Evolutionary conservation across 140 eudicot genomes (phyloP).

Genomic region (Ambrosia hybrid): DNA sequence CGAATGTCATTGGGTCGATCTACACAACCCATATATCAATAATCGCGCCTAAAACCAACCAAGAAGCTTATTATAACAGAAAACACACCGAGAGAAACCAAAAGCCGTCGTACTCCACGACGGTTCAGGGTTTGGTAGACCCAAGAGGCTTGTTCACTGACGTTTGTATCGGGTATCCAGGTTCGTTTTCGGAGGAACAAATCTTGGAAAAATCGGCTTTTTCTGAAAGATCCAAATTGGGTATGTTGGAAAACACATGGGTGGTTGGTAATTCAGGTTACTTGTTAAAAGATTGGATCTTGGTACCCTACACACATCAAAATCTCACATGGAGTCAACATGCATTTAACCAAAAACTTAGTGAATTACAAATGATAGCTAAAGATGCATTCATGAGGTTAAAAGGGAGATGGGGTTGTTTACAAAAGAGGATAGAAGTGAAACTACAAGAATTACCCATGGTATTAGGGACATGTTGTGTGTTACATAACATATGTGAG

Average conservation of each 20-base stretch:
- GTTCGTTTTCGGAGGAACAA: constrained; percentile 64
- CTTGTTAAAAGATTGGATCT: constrained; percentile 60
- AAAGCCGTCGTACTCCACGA: constrained; percentile 63
- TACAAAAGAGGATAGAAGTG: constrained; percentile 66
- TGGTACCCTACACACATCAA: constrained; percentile 64
- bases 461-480: constrained; percentile 52
- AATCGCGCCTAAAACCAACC: constrained; percentile 63
- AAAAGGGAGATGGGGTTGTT: constrained; percentile 72
- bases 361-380: constrained; percentile 38
- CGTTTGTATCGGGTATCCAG: constrained; percentile 72
- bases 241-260: constrained; percentile 35
- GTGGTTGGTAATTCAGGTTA: constrained; percentile 58
- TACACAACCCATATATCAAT: constrained; percentile 30
- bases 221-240: constrained; percentile 42
- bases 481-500: constrained; percentile 50
- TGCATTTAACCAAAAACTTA: constrained; percentile 48
- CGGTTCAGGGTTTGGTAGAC: constrained; percentile 74
- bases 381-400: constrained; percentile 61
- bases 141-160: constrained; percentile 53
- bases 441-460: constrained; percentile 71
- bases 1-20: constrained; percentile 54
- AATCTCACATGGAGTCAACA: constrained; percentile 72
- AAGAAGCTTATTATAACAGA: constrained; percentile 60
- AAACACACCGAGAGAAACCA: constrained; percentile 67
- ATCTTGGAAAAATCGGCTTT: constrained; percentile 63